Conservation (phyloP, 1,284 basidiomycete species). For the Boletus smithii region DNA sequence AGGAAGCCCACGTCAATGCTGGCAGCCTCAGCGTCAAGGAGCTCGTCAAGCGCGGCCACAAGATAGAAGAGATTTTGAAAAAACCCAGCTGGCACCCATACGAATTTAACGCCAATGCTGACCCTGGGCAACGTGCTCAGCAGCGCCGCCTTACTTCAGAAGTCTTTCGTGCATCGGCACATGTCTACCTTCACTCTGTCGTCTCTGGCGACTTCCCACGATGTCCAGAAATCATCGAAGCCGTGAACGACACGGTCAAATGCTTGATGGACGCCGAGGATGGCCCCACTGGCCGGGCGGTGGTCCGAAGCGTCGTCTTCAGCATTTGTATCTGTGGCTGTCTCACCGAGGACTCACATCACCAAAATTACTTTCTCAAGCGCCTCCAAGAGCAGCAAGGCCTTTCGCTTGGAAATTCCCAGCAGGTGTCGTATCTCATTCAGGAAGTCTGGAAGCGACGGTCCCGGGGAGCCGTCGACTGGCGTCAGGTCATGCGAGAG, state of each 20-base stretch:
- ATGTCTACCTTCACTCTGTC: constrained; percentile 68
- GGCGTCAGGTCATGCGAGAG: constrained; percentile 55
- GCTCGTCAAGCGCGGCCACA: constrained; percentile 50
- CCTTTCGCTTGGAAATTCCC: constrained; percentile 60
- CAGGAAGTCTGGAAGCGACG: constrained; percentile 53
- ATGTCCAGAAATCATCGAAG: constrained; percentile 55
- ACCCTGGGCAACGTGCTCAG: constrained; percentile 29
- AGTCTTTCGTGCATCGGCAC: constrained; percentile 71
- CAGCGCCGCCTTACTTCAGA: constrained; percentile 57
- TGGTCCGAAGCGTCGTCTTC: constrained; percentile 76
- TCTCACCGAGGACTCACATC: constrained; percentile 50
- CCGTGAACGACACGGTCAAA: constrained; percentile 53
- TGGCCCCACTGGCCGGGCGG: constrained; percentile 44
- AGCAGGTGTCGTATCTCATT: constrained; percentile 54
- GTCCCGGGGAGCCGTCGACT: constrained; percentile 45
- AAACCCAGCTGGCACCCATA: constrained; percentile 13
- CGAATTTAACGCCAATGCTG: neutral
- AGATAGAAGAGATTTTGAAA: constrained; percentile 49
- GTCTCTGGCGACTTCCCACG: constrained; percentile 64
- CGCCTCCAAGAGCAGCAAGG: constrained; percentile 50
- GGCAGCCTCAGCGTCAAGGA: constrained; percentile 54
- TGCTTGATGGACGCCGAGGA: constrained; percentile 48
- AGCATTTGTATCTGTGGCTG: constrained; percentile 69
- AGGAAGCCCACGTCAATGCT: constrained; percentile 38
- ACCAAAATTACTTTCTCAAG: constrained; percentile 45